Conservation (phyloP, 257 asterid genomes). For the Capsicum rhomboideum region DNA sequence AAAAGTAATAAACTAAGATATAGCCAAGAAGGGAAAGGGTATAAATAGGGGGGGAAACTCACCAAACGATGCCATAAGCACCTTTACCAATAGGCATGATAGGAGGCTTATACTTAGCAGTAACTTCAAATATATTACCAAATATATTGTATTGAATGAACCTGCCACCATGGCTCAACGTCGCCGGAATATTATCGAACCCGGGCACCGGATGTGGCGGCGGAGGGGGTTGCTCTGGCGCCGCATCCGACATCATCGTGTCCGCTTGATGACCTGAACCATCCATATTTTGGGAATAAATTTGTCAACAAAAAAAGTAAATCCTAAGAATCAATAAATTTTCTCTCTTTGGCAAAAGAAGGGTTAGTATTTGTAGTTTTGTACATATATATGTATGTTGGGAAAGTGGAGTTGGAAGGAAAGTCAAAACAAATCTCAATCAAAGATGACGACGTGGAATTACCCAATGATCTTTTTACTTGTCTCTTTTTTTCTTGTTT, state of each 20-base stretch:
- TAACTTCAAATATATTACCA: constrained; percentile 96
- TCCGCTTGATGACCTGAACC: constrained; percentile 13
- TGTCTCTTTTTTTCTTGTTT: too few species aligned
- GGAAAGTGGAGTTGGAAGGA: background rate
- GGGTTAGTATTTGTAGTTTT: background rate
- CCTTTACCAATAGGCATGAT: constrained; percentile 99
- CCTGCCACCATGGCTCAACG: constrained; percentile 83
- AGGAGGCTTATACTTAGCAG: constrained; percentile 92
- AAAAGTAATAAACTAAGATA: background rate
- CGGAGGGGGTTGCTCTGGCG: constrained; percentile 16
- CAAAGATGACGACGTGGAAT: background rate
- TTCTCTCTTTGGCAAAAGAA: background rate
- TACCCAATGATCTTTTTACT: too few species aligned
- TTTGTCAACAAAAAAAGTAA: background rate
- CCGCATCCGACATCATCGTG: constrained; percentile 12
- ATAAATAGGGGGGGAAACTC: background rate
- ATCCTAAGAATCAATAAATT: background rate
- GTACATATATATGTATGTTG: background rate
- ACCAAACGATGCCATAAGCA: constrained; percentile 99
- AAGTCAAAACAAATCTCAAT: background rate
- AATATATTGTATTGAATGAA: constrained; percentile 88
- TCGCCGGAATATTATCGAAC: constrained; percentile 66
- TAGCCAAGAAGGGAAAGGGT: background rate
- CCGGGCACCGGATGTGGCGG: constrained; percentile 33
- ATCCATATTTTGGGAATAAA: background rate